phyloP scores from a whole-genome alignment of 805 yeast species.

The Yarrowia bubula region DNA sequence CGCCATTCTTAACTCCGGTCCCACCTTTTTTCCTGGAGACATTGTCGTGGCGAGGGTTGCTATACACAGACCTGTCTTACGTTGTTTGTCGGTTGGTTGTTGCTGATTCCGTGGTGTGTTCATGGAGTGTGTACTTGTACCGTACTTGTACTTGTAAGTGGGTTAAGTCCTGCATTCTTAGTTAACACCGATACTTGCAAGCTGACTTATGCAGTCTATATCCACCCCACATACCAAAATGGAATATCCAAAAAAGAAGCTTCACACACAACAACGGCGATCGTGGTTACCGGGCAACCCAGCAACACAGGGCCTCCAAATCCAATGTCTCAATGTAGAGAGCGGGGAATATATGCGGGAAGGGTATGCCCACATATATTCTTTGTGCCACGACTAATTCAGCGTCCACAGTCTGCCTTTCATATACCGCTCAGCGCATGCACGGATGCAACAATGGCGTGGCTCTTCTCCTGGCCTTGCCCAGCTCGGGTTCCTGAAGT shows the following conservation, averaged over 20 bases:
- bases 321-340: neutral
- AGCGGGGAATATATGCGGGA: neutral
- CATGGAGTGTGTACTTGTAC: neutral
- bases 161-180: neutral
- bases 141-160: neutral
- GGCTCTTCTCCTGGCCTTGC: neutral
- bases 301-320: neutral
- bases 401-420: neutral
- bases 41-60: neutral
- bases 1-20: constrained; percentile 16
- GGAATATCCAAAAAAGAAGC: neutral
- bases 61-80: neutral
- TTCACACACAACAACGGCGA: neutral
- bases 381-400: neutral
- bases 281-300: constrained; percentile 2
- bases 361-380: neutral
- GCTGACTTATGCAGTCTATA: neutral
- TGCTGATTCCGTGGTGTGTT: neutral
- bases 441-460: neutral
- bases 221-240: neutral
- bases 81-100: neutral
- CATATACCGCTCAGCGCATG: neutral
- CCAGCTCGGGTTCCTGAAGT: constrained; percentile 11
- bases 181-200: neutral
- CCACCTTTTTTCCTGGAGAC: neutral